phyloP scores from a whole-genome alignment of 331 rosid genomes.

The Acacia concinna region DNA sequence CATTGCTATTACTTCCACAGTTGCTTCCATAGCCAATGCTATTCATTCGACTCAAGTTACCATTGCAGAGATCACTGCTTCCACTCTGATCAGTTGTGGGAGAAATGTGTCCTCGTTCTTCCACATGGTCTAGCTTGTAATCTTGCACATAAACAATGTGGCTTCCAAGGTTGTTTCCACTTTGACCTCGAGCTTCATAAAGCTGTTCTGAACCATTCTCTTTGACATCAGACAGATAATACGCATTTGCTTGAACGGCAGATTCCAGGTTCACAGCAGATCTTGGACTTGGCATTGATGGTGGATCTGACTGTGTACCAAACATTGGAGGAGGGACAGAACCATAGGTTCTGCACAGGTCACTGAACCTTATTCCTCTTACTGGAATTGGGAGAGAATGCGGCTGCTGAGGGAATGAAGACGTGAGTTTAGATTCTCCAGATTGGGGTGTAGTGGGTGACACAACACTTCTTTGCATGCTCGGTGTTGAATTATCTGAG shows the following conservation, averaged over 20 bases:
- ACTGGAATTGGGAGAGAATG: slow-evolving; percentile 65
- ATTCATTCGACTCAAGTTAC: slow-evolving; percentile 53
- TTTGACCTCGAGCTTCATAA: slow-evolving; percentile 37
- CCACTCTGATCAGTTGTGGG: slow-evolving; percentile 69
- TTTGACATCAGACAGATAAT: slow-evolving; percentile 48
- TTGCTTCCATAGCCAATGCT: slow-evolving; percentile 73
- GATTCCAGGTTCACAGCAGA: slow-evolving; percentile 55
- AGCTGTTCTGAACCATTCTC: slow-evolving; percentile 51
- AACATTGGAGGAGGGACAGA: slow-evolving; percentile 58
- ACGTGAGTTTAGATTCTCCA: slow-evolving; percentile 57
- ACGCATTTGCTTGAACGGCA: slow-evolving; percentile 48
- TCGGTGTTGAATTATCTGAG: slow-evolving; percentile 51
- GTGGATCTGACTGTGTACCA: slow-evolving; percentile 54
- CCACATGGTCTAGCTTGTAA: slow-evolving; percentile 48
- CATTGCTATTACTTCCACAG: slow-evolving; percentile 70
- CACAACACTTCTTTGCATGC: slow-evolving; percentile 46
- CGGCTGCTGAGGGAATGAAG: slow-evolving; percentile 48
- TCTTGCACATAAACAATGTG: slow-evolving; percentile 48
- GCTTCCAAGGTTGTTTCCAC: slow-evolving; percentile 36
- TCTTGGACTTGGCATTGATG: slow-evolving; percentile 48
- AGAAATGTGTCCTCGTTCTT: slow-evolving; percentile 64
- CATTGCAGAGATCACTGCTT: slow-evolving; percentile 70
- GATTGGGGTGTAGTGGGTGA: slow-evolving; percentile 60
- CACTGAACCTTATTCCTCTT: slow-evolving; percentile 61
- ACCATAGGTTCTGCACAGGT: slow-evolving; percentile 47